A percentile compares a stretch with the other conserved stretches of the same genome.
Conservation (phyloP, 106 monocot species). For the Apostasia ramifera region DNA sequence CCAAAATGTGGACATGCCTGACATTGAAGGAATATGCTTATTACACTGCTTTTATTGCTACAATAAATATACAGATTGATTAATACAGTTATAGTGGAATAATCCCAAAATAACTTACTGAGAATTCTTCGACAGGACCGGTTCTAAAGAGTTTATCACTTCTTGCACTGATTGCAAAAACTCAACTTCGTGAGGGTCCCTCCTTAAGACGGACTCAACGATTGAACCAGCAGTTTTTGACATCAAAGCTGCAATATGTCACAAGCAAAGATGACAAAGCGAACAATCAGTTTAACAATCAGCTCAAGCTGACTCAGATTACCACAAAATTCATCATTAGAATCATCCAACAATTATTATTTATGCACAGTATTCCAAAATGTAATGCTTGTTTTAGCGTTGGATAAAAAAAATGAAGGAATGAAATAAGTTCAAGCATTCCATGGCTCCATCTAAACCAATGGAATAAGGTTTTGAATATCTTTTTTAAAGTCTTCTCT, state of each 20-base stretch:
- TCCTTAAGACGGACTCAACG: constrained; percentile 79
- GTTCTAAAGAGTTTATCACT: constrained; percentile 91
- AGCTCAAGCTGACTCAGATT: no score
- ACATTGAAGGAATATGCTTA: constrained; percentile 7
- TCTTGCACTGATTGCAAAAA: constrained; percentile 96
- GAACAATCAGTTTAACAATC: constrained; percentile 13
- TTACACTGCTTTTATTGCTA: background rate
- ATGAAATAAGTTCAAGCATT: background rate
- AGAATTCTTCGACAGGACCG: constrained; percentile 76
- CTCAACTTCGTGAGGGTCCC: constrained; percentile 95
- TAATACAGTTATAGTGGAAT: background rate
- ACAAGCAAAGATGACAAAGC: constrained; percentile 15
- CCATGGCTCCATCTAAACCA: background rate
- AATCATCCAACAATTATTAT: no score
- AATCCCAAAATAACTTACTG: constrained; percentile 53
- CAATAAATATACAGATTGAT: background rate
- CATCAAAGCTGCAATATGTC: constrained; percentile 58
- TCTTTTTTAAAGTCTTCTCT: background rate
- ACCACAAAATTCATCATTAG: no score
- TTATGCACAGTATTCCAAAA: no score
- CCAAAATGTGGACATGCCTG: constrained; percentile 88
- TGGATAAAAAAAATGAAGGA: background rate
- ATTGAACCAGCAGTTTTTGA: constrained; percentile 94
- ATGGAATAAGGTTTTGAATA: background rate
- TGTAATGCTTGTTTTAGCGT: no score